Conservation (phyloP, 108 stramenopile species). For the Epipyxis sp. region DNA sequence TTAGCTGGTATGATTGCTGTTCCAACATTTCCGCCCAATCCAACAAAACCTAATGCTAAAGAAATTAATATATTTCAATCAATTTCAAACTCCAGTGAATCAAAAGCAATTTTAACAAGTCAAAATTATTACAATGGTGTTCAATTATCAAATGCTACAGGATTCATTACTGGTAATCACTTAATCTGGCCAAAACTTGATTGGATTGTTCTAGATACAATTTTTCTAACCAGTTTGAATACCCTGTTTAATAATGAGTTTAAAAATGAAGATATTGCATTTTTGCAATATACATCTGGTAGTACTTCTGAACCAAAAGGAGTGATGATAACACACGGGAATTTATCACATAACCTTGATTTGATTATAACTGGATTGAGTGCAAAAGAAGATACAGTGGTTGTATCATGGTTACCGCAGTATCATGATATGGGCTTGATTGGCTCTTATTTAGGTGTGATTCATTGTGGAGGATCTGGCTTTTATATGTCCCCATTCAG, state of each 20-base stretch:
- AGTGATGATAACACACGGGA: constrained; percentile 57
- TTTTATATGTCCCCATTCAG: constrained; percentile 87
- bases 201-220: not conserved
- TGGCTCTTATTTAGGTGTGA: constrained; percentile 79
- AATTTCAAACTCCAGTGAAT: not conserved
- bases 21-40: constrained; percentile 30
- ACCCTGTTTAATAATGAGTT: too few relatives aligned
- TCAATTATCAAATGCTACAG: not conserved
- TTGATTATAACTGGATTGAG: constrained; percentile 71
- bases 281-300: constrained; percentile 95
- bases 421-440: constrained; percentile 99
- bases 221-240: not conserved
- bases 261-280: constrained; percentile 64
- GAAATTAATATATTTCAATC: not conserved
- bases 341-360: constrained; percentile 81
- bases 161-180: not conserved
- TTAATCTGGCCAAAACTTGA: not conserved
- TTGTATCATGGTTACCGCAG: constrained; percentile 96
- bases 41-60: not conserved
- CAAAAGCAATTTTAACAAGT: not conserved
- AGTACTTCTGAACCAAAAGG: constrained; percentile 74
- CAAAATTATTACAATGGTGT: not conserved
- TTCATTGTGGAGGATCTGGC: constrained; percentile 92
- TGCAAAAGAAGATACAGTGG: constrained; percentile 72
- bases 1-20: constrained; percentile 51